Conservation (phyloP, 2,329 filamentous ascomycete genomes). For the Fusarium papillatum region DNA sequence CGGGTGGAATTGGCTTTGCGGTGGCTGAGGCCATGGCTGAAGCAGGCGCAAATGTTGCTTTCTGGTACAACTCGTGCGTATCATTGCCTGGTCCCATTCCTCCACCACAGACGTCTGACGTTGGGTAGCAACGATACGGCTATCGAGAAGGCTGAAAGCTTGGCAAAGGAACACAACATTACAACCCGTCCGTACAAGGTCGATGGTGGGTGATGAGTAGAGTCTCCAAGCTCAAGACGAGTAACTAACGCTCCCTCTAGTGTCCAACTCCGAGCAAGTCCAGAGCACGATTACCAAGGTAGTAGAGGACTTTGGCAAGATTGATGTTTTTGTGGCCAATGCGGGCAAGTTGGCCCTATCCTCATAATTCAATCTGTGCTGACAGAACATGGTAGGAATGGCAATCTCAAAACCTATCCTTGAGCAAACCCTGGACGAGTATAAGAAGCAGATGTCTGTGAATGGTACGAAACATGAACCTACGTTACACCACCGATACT, state of each 20-base stretch:
- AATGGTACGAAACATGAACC: conserved; percentile 55
- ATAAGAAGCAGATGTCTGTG: conserved; percentile 62
- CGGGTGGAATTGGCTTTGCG: conserved; percentile 58
- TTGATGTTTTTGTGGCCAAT: conserved; percentile 37
- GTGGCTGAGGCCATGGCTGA: conserved; percentile 61
- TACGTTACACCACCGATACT: not conserved
- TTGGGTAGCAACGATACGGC: conserved; percentile 47
- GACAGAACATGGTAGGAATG: not conserved
- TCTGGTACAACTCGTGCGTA: conserved; percentile 47
- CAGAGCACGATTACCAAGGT: conserved; percentile 26
- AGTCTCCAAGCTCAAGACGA: not conserved
- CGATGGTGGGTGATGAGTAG: conserved; percentile 44
- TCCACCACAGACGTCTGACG: not conserved
- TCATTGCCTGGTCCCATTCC: not conserved
- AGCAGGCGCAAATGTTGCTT: conserved; percentile 54
- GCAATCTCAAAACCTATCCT: conserved; percentile 66
- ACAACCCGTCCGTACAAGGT: conserved; percentile 57
- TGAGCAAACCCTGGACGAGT: conserved; percentile 65
- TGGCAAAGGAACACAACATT: conserved; percentile 49
- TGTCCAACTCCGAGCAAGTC: conserved; percentile 52
- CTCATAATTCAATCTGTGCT: not conserved
- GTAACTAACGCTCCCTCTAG: conserved; percentile 30
- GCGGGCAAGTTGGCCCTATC: conserved; percentile 42
- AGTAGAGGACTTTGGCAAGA: conserved; percentile 30
- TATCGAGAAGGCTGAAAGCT: conserved; percentile 47